A percentile compares a stretch with the other conserved stretches of the same genome.
Evolutionary conservation across 495 filamentous ascomycete genomes (phyloP).

Genomic region (Mytilinidion resinicola): DNA sequence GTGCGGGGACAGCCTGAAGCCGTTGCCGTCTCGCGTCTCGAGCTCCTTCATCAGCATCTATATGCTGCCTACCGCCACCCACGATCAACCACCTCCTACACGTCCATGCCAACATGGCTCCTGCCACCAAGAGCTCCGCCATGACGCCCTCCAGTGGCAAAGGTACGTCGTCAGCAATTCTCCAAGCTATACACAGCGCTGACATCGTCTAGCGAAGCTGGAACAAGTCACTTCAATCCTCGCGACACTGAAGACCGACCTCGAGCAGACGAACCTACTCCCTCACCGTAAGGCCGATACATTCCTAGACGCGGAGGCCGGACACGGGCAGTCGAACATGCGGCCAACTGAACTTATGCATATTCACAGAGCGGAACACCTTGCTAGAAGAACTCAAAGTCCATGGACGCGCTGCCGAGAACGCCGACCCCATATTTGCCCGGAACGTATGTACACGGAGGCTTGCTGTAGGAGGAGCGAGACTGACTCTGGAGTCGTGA

Average conservation of each 20-base stretch:
- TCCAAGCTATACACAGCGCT: conserved; percentile 2
- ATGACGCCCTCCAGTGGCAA: not conserved
- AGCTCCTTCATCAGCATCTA: too few relatives aligned
- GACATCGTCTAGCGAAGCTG: conserved; percentile 17
- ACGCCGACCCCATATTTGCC: conserved; percentile 76
- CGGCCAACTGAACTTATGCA: not conserved
- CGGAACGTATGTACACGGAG: conserved; percentile 50
- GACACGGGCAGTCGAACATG: too few relatives aligned
- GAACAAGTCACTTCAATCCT: conserved; percentile 21
- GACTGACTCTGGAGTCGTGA: not conserved
- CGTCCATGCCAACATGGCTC: not conserved
- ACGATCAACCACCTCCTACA: not conserved
- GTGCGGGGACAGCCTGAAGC: not conserved
- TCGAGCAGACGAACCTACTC: conserved; percentile 20
- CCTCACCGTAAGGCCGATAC: conserved; percentile 13
- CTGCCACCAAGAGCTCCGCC: not conserved
- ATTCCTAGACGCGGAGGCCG: not conserved
- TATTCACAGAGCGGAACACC: conserved; percentile 25
- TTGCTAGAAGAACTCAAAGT: conserved; percentile 69
- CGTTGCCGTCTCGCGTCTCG: too few relatives aligned
- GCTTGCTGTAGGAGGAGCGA: not conserved
- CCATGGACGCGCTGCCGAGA: conserved; percentile 61
- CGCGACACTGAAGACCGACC: conserved; percentile 13
- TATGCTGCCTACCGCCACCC: too few relatives aligned
- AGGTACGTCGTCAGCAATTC: not conserved